These are phyloP conservation scores for Calonectria fujianensis DNA, from an alignment of 2,329 filamentous ascomycete genomes.

Conservation along the genomic window DNA sequence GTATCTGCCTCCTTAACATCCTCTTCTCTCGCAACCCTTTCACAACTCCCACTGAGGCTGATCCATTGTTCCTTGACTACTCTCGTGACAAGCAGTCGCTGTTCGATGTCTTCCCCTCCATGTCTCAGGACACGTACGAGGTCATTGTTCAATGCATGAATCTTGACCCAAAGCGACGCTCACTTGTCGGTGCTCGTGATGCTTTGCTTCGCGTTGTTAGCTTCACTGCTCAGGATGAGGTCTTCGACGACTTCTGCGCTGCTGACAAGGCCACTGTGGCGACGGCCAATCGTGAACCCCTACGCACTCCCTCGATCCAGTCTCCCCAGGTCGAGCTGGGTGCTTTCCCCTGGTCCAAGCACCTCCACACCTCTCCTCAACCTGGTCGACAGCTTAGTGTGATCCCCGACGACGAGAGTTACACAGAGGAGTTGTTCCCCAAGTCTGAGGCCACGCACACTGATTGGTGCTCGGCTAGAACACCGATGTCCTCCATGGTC, in stretches of 20 bases:
- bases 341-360: constrained; percentile 96
- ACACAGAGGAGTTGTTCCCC: constrained; percentile 90
- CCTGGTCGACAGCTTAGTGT: constrained; percentile 89
- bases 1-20: constrained; percentile 96
- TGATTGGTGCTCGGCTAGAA: constrained; percentile 88
- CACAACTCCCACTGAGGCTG: constrained; percentile 90
- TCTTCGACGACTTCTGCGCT: constrained; percentile 93
- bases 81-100: constrained; percentile 94
- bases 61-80: constrained; percentile 95
- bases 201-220: constrained; percentile 87
- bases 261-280: constrained; percentile 85
- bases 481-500: constrained; percentile 87
- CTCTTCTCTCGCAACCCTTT: constrained; percentile 98
- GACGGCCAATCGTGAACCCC: constrained; percentile 93
- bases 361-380: constrained; percentile 81
- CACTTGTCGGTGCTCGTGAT: constrained; percentile 84
- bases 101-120: constrained; percentile 98
- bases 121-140: constrained; percentile 98
- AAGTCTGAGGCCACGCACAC: constrained; percentile 81
- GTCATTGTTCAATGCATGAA: constrained; percentile 94
- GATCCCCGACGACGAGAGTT: constrained; percentile 88
- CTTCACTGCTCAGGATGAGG: constrained; percentile 96
- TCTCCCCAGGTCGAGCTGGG: constrained; percentile 87
- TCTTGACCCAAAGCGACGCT: constrained; percentile 92
- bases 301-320: constrained; percentile 95